Evolutionary conservation across 441 rosid genomes (phyloP), one percentile per base, ranked within the genome.

Genomic region (Rhodomyrtus psidioides): DNA sequence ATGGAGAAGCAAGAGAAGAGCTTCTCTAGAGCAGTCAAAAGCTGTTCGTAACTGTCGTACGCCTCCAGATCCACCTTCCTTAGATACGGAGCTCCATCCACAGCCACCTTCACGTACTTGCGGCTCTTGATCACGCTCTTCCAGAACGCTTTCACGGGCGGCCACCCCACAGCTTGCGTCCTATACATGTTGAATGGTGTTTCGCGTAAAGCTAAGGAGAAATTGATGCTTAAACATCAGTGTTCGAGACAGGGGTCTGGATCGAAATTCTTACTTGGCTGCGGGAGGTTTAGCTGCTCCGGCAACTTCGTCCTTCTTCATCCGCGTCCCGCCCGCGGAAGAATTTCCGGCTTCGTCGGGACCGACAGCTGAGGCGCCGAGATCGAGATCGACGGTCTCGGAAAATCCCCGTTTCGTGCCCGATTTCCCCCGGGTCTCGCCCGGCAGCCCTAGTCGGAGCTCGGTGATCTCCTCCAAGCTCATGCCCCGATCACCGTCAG

Each of bases 121-220:
- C 91, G 75, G 82, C 88, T 90, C 83, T 89, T 91, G 86, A 88
- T 79, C 34, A 83, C 90, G 30, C 86, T 92, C 81, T 84, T 92
- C 88, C 95, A 60, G 30, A 55, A 87, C 12, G 88, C 85, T 81
- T 92, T 89, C 91, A 94, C 94, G 90, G 98, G 97, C 49, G 97
- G 98, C 97, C 98, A 95, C 81, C 97, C 97, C 84, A 92, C 94
- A 70, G 91, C 93, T 88, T 91, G 94, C 62, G 84, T 76, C 89
- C 94, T 93, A 30, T 9, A 19, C 17, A 83, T 82, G 12, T 58
- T 2, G 79, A 70, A 70, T 24, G 79, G 51, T 39, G 49, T 39
- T 39, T 70, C 0, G 12, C 39, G n/a, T 39, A 6, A 70, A 70
- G 23, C 49, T 5, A 21, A 39, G 79, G 49, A 42, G 79, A 12